Evolutionary conservation across 2,329 filamentous ascomycete species (phyloP), one percentile per base, ranked within the genome.

Genomic region (Trichoderma oligosporum): DNA sequence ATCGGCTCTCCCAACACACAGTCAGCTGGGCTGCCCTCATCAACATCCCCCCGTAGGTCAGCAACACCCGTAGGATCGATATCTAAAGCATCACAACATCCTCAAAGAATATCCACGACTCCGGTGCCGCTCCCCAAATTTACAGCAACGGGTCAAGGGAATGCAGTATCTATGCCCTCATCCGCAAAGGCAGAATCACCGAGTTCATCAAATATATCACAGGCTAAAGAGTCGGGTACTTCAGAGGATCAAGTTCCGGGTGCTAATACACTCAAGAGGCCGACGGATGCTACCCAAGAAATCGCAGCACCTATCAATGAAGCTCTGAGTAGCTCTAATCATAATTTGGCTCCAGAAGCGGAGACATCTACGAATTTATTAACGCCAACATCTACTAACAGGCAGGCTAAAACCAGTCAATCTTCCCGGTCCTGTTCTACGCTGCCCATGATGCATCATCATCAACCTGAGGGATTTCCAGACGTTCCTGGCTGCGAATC

Each of bases 401-500:
- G 14, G 9, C 29, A 41, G 24, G 12, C 33, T 18, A 22, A 18
- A n/a, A 36, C 22, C 16, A 33, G 24, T 22, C 20, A 27, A 16
- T 22, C 42, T 14, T 24, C 20, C 33, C 45, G 45, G 16, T 18
- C 52, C 5, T 16, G 18, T 20, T 2, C n/a, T 36, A 5, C 18
- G 14, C 47, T 36, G 33, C 18, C 38, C 5, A 31, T 31, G 18
- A n/a, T 16, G 25, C 16, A 59, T 14, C 36, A 59, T 14, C 36
- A 35, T 41, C 27, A 42, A 22, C 61, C 61, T n/a, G 71, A 71
- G 33, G 71, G 70, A 14, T 73, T 77, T 48, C 67, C 74, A 2
- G 74, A 77, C 54, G 73, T 76, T 20, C 73, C 76, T 7, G 73
- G 71, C 9, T 64, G 68, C 47, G 76, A 76, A 62, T 76, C 74